Conservation (phyloP, 371 early-diverging fungal genomes). For the Actinomortierella ambigua region DNA sequence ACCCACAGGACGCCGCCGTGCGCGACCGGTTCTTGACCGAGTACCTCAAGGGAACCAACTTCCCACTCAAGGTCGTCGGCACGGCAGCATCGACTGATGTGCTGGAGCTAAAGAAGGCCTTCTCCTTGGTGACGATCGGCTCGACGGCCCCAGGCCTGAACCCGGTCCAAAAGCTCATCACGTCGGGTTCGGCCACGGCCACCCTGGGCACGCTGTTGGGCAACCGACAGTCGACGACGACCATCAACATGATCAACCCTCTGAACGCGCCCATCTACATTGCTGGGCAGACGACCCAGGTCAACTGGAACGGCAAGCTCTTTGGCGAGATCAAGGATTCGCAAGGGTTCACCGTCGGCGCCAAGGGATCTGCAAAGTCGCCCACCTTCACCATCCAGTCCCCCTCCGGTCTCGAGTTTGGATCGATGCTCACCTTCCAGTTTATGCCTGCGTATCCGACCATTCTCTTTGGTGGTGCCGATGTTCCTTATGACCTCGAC, state of each 20-base stretch:
- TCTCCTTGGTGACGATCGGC: conserved; percentile 47
- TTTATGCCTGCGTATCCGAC: conserved; percentile 41
- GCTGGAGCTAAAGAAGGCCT: conserved; percentile 51
- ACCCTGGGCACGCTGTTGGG: conserved; percentile 41
- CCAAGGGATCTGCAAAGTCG: conserved; percentile 21
- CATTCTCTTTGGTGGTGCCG: conserved; percentile 49
- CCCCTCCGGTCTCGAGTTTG: conserved; percentile 29
- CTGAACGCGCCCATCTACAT: conserved; percentile 55
- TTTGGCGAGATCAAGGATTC: conserved; percentile 53
- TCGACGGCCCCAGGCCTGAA: conserved; percentile 56
- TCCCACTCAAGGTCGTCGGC: conserved; percentile 53
- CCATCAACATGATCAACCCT: conserved; percentile 50
- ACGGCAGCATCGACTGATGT: conserved; percentile 49
- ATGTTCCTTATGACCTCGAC: conserved; percentile 53
- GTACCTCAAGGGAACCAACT: conserved; percentile 55
- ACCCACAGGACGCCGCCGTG: conserved; percentile 49
- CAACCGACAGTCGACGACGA: conserved; percentile 34
- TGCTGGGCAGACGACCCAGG: conserved; percentile 51
- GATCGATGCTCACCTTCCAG: conserved; percentile 28
- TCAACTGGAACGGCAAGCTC: conserved; percentile 53
- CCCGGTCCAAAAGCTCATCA: conserved; percentile 47
- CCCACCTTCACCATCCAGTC: conserved; percentile 29
- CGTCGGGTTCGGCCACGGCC: conserved; percentile 51
- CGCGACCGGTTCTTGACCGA: conserved; percentile 54
- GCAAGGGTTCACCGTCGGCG: conserved; percentile 15